Base-by-base conservation (phyloP, 1,139 yeast species). In the Geotrichum phurueaensis region DNA sequence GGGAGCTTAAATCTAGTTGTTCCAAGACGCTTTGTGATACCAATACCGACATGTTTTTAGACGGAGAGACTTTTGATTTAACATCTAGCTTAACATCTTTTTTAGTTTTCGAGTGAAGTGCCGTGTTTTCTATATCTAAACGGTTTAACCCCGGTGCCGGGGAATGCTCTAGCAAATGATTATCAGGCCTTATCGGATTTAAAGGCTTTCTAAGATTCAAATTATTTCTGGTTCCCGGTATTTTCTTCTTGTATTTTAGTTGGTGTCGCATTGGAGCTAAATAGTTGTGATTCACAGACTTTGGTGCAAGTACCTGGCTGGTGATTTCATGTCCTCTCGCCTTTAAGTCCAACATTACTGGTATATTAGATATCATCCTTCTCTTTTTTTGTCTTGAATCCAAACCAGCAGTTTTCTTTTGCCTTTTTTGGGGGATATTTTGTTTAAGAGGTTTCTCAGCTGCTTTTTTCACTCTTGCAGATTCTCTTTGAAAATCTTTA, bases 401-500 rank as follows among this genome's bases (percentile, higher is more conserved):
- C n/a, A 10, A n/a, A 39, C 7, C 9, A 4, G 47, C 9, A 15
- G 47, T 9, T 39, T 13, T 39, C 20, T 39, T 39, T 15, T 5
- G 10, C 10, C 5, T 39, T 13, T 1, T 39, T 39, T n/a, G 18
- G 20, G 9, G 9, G 18, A 6, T 39, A n/a, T 39, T 39, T n/a
- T 39, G 7, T 39, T 7, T n/a, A n/a, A 39, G n/a, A 1, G 22
- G 47, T 39, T 39, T 15, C 18, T 39, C 18, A 39, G 22, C 10
- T 15, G 47, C 18, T 3, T 3, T 15, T 39, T 39, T 39, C n/a
- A 7, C 20, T 10, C 5, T 10, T 2, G 31, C 9, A 10, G 20
- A 10, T 3, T n/a, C 47, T 15, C 47, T 18, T 6, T 15, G 18
- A 39, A n/a, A n/a, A 5, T 65, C 58, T 23, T 70, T 62, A 60